Evolutionary conservation across 179 eudicot species (phyloP), one percentile per base, ranked within the genome.

Genomic region (Amaranthus tricolor): DNA sequence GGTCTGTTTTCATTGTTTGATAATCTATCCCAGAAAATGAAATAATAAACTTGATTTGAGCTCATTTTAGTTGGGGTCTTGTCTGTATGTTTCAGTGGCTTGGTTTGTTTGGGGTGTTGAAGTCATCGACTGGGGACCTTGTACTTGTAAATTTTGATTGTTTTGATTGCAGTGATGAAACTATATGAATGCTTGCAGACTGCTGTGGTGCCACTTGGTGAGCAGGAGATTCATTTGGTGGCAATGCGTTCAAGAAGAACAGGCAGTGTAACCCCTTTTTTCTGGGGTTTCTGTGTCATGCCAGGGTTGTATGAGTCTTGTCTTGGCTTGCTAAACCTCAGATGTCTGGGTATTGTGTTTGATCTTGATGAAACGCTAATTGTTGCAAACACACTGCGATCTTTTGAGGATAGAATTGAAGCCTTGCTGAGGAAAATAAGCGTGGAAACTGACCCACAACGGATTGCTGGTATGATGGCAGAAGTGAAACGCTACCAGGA

Each of bases 261-360:
- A 73, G 90, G 84, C 47, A 77, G 83, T 55, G 79, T 73, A 69
- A 62, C 54, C 14, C 85, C 89, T 21, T 91, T 91, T 79, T 96
- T 96, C 79, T 96, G 99, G 99, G 98, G 96, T 31, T 96, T 91
- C 58, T 80, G 64, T 68, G 87, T 88, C 66, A 73, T 85, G 49
- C 71, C 77, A 14, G 93, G 93, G 70, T 83, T 93, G 61, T 96
- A 96, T 77, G 79, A 85, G 43, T 89, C 96, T 58, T 93, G 98
- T 81, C 94, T 96, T 79, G 87, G 84, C 70, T 82, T 96, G 98
- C 85, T 96, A 76, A 93, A 96, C 77, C 94, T 93, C 65, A 90
- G 99, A 76, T 96, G 99, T 75, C 99, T 96, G 72, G 94, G 97
- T 75, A 96, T 96, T 75, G 99, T 93, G 40, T 96, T 96, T 85